phyloP scores from a whole-genome alignment of 2,329 filamentous ascomycete species.

The Fusarium sarcochroum region DNA sequence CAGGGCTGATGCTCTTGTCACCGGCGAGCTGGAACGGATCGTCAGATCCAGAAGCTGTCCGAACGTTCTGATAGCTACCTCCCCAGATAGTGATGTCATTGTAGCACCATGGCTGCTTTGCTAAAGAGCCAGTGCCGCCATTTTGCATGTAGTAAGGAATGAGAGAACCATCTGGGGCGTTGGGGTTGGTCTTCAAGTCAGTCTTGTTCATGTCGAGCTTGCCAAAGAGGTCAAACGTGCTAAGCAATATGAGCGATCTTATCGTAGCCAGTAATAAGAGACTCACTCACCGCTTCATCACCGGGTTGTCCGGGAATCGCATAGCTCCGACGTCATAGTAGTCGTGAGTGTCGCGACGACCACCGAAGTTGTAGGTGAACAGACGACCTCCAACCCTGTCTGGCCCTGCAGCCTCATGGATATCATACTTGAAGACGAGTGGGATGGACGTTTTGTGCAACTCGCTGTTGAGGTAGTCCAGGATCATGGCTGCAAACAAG shows the following conservation, averaged over 20 bases:
- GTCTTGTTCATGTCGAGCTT: conserved; percentile 3
- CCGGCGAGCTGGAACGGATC: conserved; percentile 11
- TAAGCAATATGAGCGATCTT: rapidly evolving
- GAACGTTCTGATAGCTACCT: not conserved
- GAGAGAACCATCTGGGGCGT: conserved; percentile 12
- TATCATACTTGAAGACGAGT: conserved; percentile 16
- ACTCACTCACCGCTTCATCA: conserved; percentile 24
- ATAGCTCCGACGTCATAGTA: conserved; percentile 34
- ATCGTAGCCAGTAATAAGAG: rapidly evolving
- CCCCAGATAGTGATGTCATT: conserved; percentile 19
- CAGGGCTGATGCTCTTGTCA: not conserved
- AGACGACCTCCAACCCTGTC: conserved; percentile 24
- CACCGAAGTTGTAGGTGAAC: conserved; percentile 32
- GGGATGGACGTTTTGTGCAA: not conserved
- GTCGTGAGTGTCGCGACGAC: conserved; percentile 12
- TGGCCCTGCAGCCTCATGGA: conserved; percentile 18
- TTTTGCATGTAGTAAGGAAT: conserved; percentile 24
- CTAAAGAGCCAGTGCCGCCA: not conserved
- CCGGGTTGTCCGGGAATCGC: conserved; percentile 23
- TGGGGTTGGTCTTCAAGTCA: conserved; percentile 3
- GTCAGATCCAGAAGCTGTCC: not conserved
- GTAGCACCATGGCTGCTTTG: conserved; percentile 23
- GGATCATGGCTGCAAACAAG: conserved; percentile 14
- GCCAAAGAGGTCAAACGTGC: conserved; percentile 14
- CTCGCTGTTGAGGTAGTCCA: conserved; percentile 20